Percentiles rank a stretch among this genome's conserved stretches.
phyloP scores from a whole-genome alignment of 140 eudicot species.

The Erigeron philadelphicus region DNA sequence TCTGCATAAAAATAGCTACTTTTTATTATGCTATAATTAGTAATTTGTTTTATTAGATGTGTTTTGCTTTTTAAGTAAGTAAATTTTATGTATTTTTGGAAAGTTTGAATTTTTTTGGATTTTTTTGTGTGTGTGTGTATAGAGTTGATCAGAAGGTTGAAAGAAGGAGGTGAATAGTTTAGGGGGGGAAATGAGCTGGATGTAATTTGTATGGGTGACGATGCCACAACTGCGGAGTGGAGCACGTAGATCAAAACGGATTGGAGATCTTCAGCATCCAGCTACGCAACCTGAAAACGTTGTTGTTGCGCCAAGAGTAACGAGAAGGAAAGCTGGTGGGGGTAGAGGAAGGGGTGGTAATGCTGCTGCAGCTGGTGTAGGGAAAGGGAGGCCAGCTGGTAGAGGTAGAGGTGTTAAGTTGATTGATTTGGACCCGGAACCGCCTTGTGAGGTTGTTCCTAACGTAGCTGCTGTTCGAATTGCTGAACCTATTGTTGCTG shows the following conservation, averaged over 20 bases:
- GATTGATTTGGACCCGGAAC: slow-evolving; percentile 80
- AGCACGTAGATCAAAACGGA: slow-evolving; percentile 97
- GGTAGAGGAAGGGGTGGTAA: slow-evolving; percentile 84
- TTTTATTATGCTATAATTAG: slow-evolving; percentile 18
- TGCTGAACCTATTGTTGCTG: slow-evolving; percentile 52
- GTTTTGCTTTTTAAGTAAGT: slow-evolving; percentile 31
- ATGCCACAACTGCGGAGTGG: slow-evolving; percentile 99
- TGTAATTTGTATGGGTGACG: slow-evolving; percentile 89
- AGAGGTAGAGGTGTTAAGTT: slow-evolving; percentile 89
- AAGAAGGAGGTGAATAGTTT: slow-evolving; percentile 19
- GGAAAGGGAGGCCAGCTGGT: slow-evolving; percentile 70
- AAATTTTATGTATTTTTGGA: slow-evolving; percentile 19
- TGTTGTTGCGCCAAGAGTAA: slow-evolving; percentile 48
- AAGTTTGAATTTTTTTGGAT: slow-evolving; percentile 1
- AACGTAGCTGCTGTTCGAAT: slow-evolving; percentile 45
- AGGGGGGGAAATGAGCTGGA: slow-evolving; percentile 42
- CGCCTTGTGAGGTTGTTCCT: slow-evolving; percentile 61
- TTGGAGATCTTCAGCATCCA: slow-evolving; percentile 84
- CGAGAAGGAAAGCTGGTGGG: slow-evolving; percentile 72
- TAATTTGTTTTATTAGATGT: neutral
- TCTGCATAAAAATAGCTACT: slow-evolving; percentile 10
- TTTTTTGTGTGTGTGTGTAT: neutral
- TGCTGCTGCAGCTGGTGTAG: slow-evolving; percentile 71
- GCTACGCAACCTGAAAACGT: slow-evolving; percentile 64
- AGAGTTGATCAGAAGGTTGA: slow-evolving; percentile 28